A percentile compares a stretch with the other conserved stretches of the same genome.
Evolutionary conservation across 2,329 filamentous ascomycete genomes (phyloP).

Genomic region (Harringtonia lauricola): DNA sequence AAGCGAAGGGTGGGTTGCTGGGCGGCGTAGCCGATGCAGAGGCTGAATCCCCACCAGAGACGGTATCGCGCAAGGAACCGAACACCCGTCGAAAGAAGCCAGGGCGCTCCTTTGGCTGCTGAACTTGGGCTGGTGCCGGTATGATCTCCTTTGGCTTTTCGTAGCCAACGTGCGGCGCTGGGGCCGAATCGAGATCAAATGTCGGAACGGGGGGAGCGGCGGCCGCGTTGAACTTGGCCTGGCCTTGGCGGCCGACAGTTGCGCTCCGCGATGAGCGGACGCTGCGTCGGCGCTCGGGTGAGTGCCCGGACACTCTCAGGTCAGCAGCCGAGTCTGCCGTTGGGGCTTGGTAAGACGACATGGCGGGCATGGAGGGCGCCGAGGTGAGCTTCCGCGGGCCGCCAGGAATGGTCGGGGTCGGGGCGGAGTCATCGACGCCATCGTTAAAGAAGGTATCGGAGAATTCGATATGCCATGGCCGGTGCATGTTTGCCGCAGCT

Average conservation of each 20-base stretch:
- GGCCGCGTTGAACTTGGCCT: slow-evolving; percentile 18
- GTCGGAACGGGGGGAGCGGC: slow-evolving; percentile 11
- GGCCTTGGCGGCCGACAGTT: slow-evolving; percentile 21
- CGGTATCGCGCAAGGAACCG: slow-evolving; percentile 53
- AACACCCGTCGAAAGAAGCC: slow-evolving; percentile 95
- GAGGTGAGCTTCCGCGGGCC: slow-evolving; percentile 50
- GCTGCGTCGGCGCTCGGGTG: slow-evolving; percentile 42
- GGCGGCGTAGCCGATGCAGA: slow-evolving; percentile 11
- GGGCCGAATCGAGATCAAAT: slow-evolving; percentile 39
- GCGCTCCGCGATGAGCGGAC: slow-evolving; percentile 44
- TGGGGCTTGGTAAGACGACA: slow-evolving; percentile 26
- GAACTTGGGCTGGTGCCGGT: slow-evolving; percentile 21
- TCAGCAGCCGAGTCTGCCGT: slow-evolving; percentile 23
- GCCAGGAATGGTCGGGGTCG: slow-evolving; percentile 71
- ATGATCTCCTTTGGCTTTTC: slow-evolving; percentile 44
- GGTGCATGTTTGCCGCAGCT: slow-evolving; percentile 6
- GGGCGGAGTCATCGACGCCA: slow-evolving; percentile 67
- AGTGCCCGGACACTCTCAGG: slow-evolving; percentile 19
- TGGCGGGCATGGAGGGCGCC: slow-evolving; percentile 23
- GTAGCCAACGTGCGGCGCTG: slow-evolving; percentile 47
- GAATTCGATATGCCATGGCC: slow-evolving; percentile 35
- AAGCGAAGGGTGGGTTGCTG: slow-evolving; percentile 17
- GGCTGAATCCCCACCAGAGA: slow-evolving; percentile 9
- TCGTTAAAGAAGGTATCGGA: slow-evolving; percentile 35
- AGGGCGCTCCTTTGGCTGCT: slow-evolving; percentile 49